These are phyloP conservation scores for Ustilaginoidea virens DNA, from an alignment of 2,329 filamentous ascomycete genomes.

Conservation along the genomic window DNA sequence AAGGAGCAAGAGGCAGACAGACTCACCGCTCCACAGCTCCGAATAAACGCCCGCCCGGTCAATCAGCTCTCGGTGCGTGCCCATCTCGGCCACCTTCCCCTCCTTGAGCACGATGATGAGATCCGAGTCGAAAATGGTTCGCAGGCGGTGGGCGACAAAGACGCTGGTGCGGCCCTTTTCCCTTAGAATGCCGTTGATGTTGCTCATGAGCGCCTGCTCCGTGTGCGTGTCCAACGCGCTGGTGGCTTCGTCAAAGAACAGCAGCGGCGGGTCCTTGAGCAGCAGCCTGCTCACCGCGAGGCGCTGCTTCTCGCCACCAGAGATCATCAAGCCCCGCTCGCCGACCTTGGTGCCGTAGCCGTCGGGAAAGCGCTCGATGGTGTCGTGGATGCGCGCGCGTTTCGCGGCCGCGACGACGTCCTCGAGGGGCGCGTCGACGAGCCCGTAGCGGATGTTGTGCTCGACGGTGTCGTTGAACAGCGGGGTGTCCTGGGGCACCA, in stretches of 20 bases:
- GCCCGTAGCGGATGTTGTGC: slow-evolving; percentile 90
- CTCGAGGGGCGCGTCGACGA: slow-evolving; percentile 58
- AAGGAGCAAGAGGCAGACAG: background rate
- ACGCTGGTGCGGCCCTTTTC: slow-evolving; percentile 85
- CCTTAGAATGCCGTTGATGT: slow-evolving; percentile 83
- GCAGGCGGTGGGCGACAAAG: slow-evolving; percentile 81
- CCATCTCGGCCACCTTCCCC: slow-evolving; percentile 74
- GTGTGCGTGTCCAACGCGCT: slow-evolving; percentile 87
- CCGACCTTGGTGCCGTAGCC: slow-evolving; percentile 85
- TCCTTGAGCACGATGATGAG: slow-evolving; percentile 81
- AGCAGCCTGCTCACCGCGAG: slow-evolving; percentile 71
- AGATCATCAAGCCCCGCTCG: slow-evolving; percentile 93
- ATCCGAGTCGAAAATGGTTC: slow-evolving; percentile 89
- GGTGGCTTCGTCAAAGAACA: slow-evolving; percentile 94
- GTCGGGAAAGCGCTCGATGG: slow-evolving; percentile 65
- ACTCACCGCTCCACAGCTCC: slow-evolving; percentile 77
- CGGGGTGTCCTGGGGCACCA: slow-evolving; percentile 93
- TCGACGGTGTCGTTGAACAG: slow-evolving; percentile 94
- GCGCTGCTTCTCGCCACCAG: slow-evolving; percentile 84
- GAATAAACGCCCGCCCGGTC: slow-evolving; percentile 68
- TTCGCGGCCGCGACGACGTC: slow-evolving; percentile 64
- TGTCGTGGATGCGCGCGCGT: slow-evolving; percentile 73
- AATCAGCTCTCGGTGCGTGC: slow-evolving; percentile 74
- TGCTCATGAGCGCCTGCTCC: slow-evolving; percentile 75
- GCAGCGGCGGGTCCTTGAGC: slow-evolving; percentile 73